These are phyloP conservation scores for Monosporascus sp. DNA, from an alignment of 2,329 filamentous ascomycete species.

Conservation along the genomic window DNA sequence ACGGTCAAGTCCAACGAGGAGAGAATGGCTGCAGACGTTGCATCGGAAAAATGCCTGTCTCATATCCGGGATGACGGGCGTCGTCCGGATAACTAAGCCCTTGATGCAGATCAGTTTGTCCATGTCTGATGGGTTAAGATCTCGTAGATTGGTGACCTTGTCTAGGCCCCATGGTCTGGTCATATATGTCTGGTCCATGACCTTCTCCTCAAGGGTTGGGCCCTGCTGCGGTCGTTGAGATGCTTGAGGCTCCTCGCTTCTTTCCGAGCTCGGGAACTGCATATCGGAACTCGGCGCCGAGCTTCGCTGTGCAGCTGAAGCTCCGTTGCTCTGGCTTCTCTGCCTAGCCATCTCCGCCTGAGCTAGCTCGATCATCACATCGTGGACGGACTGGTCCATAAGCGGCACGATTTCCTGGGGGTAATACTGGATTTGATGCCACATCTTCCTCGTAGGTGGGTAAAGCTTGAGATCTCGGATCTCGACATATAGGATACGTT, in stretches of 20 bases:
- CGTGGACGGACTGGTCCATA: conserved; percentile 92
- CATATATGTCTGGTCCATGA: conserved; percentile 74
- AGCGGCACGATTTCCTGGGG: conserved; percentile 94
- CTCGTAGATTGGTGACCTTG: conserved; percentile 81
- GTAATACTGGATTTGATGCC: conserved; percentile 91
- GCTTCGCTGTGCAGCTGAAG: conserved; percentile 48
- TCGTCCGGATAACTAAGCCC: conserved; percentile 90
- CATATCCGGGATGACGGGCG: conserved; percentile 97
- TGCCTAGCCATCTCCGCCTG: conserved; percentile 70
- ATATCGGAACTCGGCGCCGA: conserved; percentile 65
- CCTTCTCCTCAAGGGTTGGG: conserved; percentile 69
- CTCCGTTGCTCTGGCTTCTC: conserved; percentile 36
- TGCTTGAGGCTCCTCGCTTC: conserved; percentile 44
- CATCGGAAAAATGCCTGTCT: conserved; percentile 98
- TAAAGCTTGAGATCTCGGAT: conserved; percentile 87
- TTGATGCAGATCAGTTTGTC: conserved; percentile 95
- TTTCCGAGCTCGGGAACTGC: conserved; percentile 74
- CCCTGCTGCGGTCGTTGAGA: conserved; percentile 39
- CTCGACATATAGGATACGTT: conserved; percentile 81
- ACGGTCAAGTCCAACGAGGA: conserved; percentile 86
- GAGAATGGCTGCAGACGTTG: conserved; percentile 84
- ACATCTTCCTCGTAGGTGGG: conserved; percentile 86
- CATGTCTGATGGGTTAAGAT: conserved; percentile 91
- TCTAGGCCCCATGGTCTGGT: conserved; percentile 88
- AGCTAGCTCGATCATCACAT: conserved; percentile 86